Conservation (phyloP, 2,329 filamentous ascomycete species). For the Penicillium thymicola region DNA sequence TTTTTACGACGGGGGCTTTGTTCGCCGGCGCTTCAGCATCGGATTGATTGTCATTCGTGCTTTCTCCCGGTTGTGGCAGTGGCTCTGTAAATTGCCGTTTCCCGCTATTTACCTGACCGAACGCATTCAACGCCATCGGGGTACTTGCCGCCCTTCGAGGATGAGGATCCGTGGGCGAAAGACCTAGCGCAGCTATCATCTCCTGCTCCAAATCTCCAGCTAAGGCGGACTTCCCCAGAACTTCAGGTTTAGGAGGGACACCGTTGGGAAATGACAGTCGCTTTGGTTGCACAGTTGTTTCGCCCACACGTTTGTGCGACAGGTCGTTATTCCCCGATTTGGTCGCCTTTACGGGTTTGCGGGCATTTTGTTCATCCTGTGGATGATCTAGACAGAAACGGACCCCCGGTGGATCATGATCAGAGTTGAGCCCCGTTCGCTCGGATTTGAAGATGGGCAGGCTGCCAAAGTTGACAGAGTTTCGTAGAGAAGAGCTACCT, state of each 20-base stretch:
- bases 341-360: slow-evolving; percentile 7
- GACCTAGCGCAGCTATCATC: slow-evolving; percentile 23
- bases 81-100: neutral
- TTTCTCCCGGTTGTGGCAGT: neutral
- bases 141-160: slow-evolving; percentile 2
- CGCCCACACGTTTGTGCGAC: neutral
- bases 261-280: neutral
- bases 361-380: slow-evolving; percentile 4
- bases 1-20: neutral
- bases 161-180: slow-evolving; percentile 16
- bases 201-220: slow-evolving; percentile 19
- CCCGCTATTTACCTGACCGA: neutral
- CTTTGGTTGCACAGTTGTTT: neutral
- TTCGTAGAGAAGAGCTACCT: slow-evolving; percentile 20
- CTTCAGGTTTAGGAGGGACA: neutral
- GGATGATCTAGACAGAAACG: slow-evolving; percentile 4
- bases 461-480: slow-evolving; percentile 24
- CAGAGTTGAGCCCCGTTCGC: slow-evolving; percentile 2
- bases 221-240: slow-evolving; percentile 1
- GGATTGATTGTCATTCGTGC: neutral
- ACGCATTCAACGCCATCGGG: neutral
- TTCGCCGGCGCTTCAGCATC: neutral
- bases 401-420: neutral
- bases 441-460: slow-evolving; percentile 23
- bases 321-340: slow-evolving; percentile 1